Conservation (phyloP, 129 eudicot genomes). For the Rutidosis leptorrhynchoides region DNA sequence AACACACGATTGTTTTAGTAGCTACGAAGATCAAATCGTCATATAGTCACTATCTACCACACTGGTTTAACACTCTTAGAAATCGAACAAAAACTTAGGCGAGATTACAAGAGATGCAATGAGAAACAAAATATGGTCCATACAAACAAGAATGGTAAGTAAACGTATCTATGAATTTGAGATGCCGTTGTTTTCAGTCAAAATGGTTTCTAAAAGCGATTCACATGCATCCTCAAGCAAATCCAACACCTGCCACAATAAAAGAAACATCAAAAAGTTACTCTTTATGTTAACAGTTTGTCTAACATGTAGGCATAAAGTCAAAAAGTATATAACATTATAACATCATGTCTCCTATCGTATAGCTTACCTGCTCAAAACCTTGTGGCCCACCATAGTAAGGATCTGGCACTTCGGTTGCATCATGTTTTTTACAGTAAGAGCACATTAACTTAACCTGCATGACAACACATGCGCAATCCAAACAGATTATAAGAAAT, state of each 20-base stretch:
- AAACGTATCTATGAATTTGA: constrained; percentile 19
- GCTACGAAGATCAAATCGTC: neutral
- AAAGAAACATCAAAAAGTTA: constrained; percentile 8
- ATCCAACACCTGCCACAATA: constrained; percentile 66
- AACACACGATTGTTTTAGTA: neutral
- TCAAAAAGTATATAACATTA: neutral
- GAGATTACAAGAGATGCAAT: constrained; percentile 4
- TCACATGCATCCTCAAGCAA: constrained; percentile 94
- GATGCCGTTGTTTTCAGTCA: constrained; percentile 39
- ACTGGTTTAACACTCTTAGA: constrained; percentile 2
- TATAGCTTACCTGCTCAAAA: constrained; percentile 71
- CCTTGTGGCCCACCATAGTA: constrained; percentile 94
- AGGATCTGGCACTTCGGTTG: constrained; percentile 95
- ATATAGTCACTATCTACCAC: neutral
- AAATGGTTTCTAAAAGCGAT: constrained; percentile 68
- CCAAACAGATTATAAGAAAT: neutral
- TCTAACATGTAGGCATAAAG: neutral
- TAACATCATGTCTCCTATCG: neutral
- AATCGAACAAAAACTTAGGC: neutral
- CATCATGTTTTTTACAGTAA: constrained; percentile 82
- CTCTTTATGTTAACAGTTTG: no score
- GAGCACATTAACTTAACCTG: constrained; percentile 92
- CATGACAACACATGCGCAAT: constrained; percentile 23
- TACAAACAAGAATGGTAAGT: constrained; percentile 8
- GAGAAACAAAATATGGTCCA: neutral